These are phyloP conservation scores for Termitomyces sp. DNA, from an alignment of 1,284 basidiomycete species.

Conservation along the genomic window DNA sequence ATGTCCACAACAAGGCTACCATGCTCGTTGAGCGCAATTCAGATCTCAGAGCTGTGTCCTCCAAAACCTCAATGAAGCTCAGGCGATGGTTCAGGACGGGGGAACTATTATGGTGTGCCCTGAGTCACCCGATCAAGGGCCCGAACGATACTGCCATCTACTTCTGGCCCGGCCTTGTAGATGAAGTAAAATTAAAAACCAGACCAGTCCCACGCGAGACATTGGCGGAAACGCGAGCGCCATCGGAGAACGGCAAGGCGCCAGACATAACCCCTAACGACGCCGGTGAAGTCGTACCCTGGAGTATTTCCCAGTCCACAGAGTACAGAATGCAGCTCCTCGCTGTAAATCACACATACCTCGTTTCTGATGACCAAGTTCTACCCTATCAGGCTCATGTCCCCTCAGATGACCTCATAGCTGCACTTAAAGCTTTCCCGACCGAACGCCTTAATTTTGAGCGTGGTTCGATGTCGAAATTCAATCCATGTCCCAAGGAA, in stretches of 20 bases:
- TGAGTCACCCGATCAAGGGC: slow-evolving; percentile 47
- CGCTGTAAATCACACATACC: slow-evolving; percentile 43
- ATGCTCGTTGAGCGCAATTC: slow-evolving; percentile 54
- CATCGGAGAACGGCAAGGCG: slow-evolving; percentile 15
- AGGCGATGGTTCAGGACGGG: slow-evolving; percentile 59
- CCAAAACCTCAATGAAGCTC: slow-evolving; percentile 34
- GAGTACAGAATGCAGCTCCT: slow-evolving; percentile 63
- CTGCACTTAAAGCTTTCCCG: slow-evolving; percentile 41
- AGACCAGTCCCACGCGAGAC: slow-evolving; percentile 23
- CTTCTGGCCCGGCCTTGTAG: slow-evolving; percentile 71
- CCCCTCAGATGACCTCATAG: slow-evolving; percentile 46
- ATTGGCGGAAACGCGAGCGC: slow-evolving; percentile 14
- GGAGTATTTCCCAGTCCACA: slow-evolving; percentile 52
- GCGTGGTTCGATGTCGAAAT: slow-evolving; percentile 34
- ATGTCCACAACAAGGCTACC: slow-evolving; percentile 39
- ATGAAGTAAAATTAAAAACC: slow-evolving; percentile 49
- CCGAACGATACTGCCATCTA: slow-evolving; percentile 41
- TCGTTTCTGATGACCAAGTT: slow-evolving; percentile 48
- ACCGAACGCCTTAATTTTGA: slow-evolving; percentile 42
- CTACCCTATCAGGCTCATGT: slow-evolving; percentile 68
- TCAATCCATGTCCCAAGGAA: slow-evolving; percentile 43
- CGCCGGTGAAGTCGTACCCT: slow-evolving; percentile 32
- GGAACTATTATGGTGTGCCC: slow-evolving; percentile 70
- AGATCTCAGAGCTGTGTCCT: slow-evolving; percentile 52
- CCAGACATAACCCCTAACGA: slow-evolving; percentile 3